phyloP scores from a whole-genome alignment of 371 early-diverging fungal species.

The Circinella umbellata region DNA sequence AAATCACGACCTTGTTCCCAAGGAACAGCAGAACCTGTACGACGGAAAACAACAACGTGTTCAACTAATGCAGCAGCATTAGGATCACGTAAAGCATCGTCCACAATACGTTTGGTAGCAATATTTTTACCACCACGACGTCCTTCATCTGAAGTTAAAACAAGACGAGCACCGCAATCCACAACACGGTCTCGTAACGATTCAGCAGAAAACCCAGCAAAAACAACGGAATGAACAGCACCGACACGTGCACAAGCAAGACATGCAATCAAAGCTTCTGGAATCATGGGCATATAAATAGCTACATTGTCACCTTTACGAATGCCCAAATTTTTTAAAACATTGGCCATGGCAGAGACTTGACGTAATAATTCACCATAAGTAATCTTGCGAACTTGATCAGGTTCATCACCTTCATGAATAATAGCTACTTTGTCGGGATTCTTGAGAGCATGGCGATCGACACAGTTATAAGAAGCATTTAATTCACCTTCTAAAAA shows the following conservation, averaged over 20 bases:
- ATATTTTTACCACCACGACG: slow-evolving; percentile 91
- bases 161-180: slow-evolving; percentile 78
- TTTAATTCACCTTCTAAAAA: slow-evolving; percentile 95
- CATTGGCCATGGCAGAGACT: slow-evolving; percentile 85
- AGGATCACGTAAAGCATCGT: slow-evolving; percentile 74
- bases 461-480: slow-evolving; percentile 96
- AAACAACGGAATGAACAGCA: slow-evolving; percentile 89
- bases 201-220: slow-evolving; percentile 92
- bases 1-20: slow-evolving; percentile 79
- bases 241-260: slow-evolving; percentile 97
- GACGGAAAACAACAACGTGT: slow-evolving; percentile 86
- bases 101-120: slow-evolving; percentile 90
- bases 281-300: slow-evolving; percentile 98
- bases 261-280: slow-evolving; percentile 89
- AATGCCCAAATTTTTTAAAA: slow-evolving; percentile 78
- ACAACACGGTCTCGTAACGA: slow-evolving; percentile 86
- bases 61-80: slow-evolving; percentile 70
- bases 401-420: slow-evolving; percentile 91
- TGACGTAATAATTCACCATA: slow-evolving; percentile 84
- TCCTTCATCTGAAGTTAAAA: slow-evolving; percentile 89
- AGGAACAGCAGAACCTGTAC: slow-evolving; percentile 77
- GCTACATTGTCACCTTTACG: slow-evolving; percentile 93
- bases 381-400: slow-evolving; percentile 71
- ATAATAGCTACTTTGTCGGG: slow-evolving; percentile 85
- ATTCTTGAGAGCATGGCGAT: slow-evolving; percentile 83